phyloP scores from a whole-genome alignment of 805 yeast genomes.

The Hanseniaspora thailandica region DNA sequence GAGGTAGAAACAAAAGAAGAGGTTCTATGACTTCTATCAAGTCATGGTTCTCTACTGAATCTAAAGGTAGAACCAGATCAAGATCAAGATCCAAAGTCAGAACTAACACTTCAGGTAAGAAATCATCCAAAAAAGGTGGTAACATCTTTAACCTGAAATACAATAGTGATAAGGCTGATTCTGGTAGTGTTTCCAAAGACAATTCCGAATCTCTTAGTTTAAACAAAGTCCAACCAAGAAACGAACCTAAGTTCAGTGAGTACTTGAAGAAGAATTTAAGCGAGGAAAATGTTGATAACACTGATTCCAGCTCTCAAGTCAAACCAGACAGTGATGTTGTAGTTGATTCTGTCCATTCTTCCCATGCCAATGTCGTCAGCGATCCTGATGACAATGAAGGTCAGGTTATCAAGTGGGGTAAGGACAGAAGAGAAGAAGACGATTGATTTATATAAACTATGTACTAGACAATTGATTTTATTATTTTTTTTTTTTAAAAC shows the following conservation, averaged over 20 bases:
- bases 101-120: not conserved
- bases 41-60: conserved; percentile 13
- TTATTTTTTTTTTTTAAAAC: not conserved
- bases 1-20: conserved; percentile 14
- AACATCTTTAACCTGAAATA: not conserved
- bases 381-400: conserved; percentile 3
- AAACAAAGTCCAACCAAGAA: conserved; percentile 12
- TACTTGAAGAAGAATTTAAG: not conserved
- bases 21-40: conserved; percentile 11
- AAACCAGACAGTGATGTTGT: not conserved
- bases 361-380: not conserved
- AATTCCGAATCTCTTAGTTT: not conserved
- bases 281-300: not conserved
- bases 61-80: conserved; percentile 4
- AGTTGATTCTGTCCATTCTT: not conserved
- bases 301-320: not conserved
- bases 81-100: conserved; percentile 7
- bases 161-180: not conserved
- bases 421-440: conserved; percentile 10
- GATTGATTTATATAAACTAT: not conserved
- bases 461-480: not conserved
- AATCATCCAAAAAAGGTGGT: not conserved
- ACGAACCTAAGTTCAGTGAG: conserved; percentile 1
- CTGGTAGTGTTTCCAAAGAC: not conserved
- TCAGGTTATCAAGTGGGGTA: conserved; percentile 8